Evolutionary conservation across 2,329 filamentous ascomycete species (phyloP).

Genomic region (Cercospora zeina): DNA sequence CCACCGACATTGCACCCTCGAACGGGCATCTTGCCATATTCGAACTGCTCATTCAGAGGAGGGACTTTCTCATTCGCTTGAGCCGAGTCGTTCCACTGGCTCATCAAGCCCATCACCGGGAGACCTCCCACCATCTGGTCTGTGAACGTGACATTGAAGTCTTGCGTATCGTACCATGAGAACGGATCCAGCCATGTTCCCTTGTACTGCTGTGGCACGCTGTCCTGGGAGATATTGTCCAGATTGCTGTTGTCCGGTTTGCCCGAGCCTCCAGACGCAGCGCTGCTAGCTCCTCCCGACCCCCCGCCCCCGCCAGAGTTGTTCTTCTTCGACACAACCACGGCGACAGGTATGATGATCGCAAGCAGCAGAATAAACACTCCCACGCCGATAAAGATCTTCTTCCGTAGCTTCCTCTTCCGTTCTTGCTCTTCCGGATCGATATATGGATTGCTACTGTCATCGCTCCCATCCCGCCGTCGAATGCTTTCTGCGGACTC

Average conservation of each 20-base stretch:
- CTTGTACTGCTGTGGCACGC: constrained; percentile 59
- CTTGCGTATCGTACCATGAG: constrained; percentile 83
- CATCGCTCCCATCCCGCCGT: constrained; percentile 44
- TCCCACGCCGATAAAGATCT: constrained; percentile 46
- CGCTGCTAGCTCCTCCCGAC: constrained; percentile 19
- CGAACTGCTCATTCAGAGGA: constrained; percentile 72
- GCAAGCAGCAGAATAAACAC: constrained; percentile 46
- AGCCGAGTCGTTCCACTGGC: constrained; percentile 79
- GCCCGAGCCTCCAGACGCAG: constrained; percentile 30
- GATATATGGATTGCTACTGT: constrained; percentile 39
- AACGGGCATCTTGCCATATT: constrained; percentile 76
- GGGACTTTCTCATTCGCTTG: constrained; percentile 78
- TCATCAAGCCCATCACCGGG: constrained; percentile 86
- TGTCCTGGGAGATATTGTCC: constrained; percentile 46
- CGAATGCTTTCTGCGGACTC: constrained; percentile 45
- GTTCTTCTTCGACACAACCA: constrained; percentile 49
- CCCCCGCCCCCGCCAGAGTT: constrained; percentile 30
- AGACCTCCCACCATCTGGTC: constrained; percentile 78
- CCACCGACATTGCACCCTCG: constrained; percentile 91
- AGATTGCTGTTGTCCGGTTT: constrained; percentile 50
- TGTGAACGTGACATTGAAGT: constrained; percentile 95
- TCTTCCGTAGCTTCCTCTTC: constrained; percentile 56
- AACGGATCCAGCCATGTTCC: constrained; percentile 84
- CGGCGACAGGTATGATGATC: constrained; percentile 51
- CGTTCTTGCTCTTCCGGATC: constrained; percentile 42